A percentile compares a stretch with the other conserved stretches of the same genome.
Evolutionary conservation across 371 early-diverging fungal species (phyloP).

Genomic region (Lichtheimia ornata): DNA sequence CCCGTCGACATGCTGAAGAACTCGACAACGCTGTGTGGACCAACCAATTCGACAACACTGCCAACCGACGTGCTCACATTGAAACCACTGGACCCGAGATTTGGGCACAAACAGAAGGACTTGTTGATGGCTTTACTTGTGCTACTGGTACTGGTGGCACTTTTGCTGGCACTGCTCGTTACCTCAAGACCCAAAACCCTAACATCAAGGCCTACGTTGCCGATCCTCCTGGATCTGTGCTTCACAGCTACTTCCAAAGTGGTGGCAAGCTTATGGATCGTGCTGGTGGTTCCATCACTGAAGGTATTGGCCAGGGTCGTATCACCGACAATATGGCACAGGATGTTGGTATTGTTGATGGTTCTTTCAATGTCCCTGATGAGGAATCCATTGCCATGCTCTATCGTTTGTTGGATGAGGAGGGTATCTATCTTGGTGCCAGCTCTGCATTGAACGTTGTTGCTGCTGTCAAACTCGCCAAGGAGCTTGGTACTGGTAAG

Average conservation of each 20-base stretch:
- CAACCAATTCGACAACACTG: constrained; percentile 87
- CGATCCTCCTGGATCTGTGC: constrained; percentile 93
- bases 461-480: constrained; percentile 92
- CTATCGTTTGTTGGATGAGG: constrained; percentile 88
- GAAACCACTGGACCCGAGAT: constrained; percentile 97
- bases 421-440: constrained; percentile 93
- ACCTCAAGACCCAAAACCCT: constrained; percentile 71
- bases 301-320: constrained; percentile 95
- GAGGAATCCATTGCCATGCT: constrained; percentile 81
- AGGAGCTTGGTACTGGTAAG: constrained; percentile 78
- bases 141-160: constrained; percentile 95
- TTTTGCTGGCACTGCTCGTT: constrained; percentile 83
- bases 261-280: constrained; percentile 73
- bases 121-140: constrained; percentile 87
- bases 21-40: constrained; percentile 93
- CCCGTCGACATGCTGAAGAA: constrained; percentile 79
- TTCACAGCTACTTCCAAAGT: constrained; percentile 78
- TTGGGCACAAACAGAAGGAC: constrained; percentile 80
- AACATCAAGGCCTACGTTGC: constrained; percentile 83
- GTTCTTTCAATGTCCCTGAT: constrained; percentile 82
- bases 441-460: constrained; percentile 90
- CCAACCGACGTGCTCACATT: constrained; percentile 89
- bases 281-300: constrained; percentile 79
- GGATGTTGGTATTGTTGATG: constrained; percentile 81
- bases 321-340: constrained; percentile 86